Percentiles rank a stretch among this genome's conserved stretches.
Evolutionary conservation across 83 land plant species (phyloP).

Genomic region (Isoetes engelmannii): DNA sequence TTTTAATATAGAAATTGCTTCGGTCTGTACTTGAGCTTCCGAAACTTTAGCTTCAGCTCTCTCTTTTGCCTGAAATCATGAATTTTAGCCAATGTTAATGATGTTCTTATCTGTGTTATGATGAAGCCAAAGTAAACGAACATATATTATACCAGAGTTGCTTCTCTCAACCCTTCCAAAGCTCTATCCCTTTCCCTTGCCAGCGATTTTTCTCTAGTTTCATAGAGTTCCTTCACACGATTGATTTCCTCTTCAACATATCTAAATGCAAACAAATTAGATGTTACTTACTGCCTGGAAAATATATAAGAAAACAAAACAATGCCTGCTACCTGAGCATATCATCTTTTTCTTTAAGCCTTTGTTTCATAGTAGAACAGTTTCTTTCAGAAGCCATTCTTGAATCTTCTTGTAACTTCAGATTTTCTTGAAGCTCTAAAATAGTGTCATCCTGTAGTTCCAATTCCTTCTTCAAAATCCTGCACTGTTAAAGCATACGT

Average conservation of each 20-base stretch:
- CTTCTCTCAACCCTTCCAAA: constrained; percentile 8
- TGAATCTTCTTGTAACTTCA: constrained; percentile 10
- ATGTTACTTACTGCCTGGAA: not conserved
- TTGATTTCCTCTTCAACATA: constrained; percentile 33
- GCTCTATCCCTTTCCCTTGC: constrained; percentile 28
- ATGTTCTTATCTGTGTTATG: not conserved
- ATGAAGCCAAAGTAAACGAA: not conserved
- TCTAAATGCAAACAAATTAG: constrained; percentile 5
- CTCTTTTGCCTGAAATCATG: not conserved
- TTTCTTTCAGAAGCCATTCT: constrained; percentile 17
- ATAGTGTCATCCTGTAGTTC: constrained; percentile 18
- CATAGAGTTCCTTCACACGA: constrained; percentile 28
- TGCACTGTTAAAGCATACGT: constrained; percentile 13
- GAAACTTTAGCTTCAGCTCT: not conserved
- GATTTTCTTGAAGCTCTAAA: constrained; percentile 21
- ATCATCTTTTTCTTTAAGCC: constrained; percentile 26
- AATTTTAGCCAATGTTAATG: not conserved
- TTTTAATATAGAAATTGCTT: not conserved
- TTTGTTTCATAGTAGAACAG: constrained; percentile 18
- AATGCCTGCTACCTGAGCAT: constrained; percentile 26
- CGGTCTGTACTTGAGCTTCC: not conserved
- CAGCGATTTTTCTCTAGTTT: constrained; percentile 23
- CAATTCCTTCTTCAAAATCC: constrained; percentile 17
- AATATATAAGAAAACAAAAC: not conserved
- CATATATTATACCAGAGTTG: constrained; percentile 13